Base-by-base conservation (phyloP, 306 rosid genomes). In the Cucurbita pepo region DNA sequence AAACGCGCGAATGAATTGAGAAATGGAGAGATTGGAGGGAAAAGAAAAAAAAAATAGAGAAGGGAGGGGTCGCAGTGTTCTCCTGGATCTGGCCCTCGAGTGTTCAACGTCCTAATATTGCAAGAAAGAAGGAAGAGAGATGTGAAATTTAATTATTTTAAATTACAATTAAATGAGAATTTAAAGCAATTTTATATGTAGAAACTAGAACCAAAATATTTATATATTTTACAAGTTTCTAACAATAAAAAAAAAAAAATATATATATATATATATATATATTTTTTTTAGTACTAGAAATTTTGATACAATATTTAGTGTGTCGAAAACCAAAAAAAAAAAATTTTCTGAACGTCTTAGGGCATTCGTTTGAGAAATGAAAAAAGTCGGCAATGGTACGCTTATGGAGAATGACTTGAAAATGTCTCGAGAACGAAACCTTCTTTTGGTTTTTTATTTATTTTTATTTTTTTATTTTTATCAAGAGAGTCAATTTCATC, bases 51-150 rank as follows among this genome's bases (percentile, higher is more conserved):
- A 61, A 61, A 34, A 13, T 0, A 8, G 13, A 64, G 44, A 61
- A 21, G 34, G 70, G 70, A 56, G 21, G 61, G 65, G 60, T 56
- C 38, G 77, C 45, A 57, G 72, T 75, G 52, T 66, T 65, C 75
- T 34, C 79, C 63, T 56, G 73, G 77, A 73, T 78, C 81, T 78
- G 56, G 73, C 81, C 64, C 58, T n/a, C 50, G 19, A 66, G 51
- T 19, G 69, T 52, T 22, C 34, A 45, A 41, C 72, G 55, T 63
- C 48, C 72, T 13, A 45, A 21, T 45, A 45, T 45, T 22, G 6
- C 7, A 45, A 45, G 40, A 25, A 66, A 66, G 18, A 38, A 61
- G 10, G 47, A 34, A 58, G 18, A 58, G 60, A 56, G 58, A 54
- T 0, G 62, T 60, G 43, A 1, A 34, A 11, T 60, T 57, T 60